phyloP scores from a whole-genome alignment of 176 grass and related monocot species.

The Ampelocalamus luodianensis region DNA sequence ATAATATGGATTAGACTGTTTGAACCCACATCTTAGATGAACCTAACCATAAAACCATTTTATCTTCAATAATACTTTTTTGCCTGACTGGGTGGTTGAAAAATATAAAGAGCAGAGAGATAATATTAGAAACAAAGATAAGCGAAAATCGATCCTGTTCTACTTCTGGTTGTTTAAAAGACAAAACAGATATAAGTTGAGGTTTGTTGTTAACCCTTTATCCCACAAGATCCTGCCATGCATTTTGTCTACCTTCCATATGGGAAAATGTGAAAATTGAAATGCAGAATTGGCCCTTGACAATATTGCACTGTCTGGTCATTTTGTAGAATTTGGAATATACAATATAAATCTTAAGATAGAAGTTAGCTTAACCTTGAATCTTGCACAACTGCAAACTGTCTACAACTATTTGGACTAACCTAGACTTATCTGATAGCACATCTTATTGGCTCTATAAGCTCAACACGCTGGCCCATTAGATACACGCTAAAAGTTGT shows the following conservation, averaged over 20 bases:
- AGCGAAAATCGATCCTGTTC: not conserved
- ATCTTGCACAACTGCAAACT: conserved; percentile 4
- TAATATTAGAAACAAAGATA: not conserved
- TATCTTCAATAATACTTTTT: not conserved
- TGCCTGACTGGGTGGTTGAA: not conserved
- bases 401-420: not conserved
- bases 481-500: not conserved
- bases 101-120: not conserved
- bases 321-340: not conserved
- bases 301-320: not conserved
- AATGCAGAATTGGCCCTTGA: not conserved
- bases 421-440: not conserved
- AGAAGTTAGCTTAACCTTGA: not conserved
- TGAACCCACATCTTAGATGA: not conserved
- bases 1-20: conserved; percentile 12
- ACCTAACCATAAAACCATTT: not conserved
- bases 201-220: not conserved
- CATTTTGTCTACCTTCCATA: not conserved
- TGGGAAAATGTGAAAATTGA: not conserved
- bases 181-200: not conserved
- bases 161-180: not conserved
- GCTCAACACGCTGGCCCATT: not conserved
- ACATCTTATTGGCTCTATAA: not conserved
- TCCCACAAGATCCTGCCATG: not conserved
- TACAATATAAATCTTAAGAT: not conserved